These are phyloP conservation scores for Aspergillus egyptiacus DNA, from an alignment of 495 filamentous ascomycete genomes.

Conservation along the genomic window DNA sequence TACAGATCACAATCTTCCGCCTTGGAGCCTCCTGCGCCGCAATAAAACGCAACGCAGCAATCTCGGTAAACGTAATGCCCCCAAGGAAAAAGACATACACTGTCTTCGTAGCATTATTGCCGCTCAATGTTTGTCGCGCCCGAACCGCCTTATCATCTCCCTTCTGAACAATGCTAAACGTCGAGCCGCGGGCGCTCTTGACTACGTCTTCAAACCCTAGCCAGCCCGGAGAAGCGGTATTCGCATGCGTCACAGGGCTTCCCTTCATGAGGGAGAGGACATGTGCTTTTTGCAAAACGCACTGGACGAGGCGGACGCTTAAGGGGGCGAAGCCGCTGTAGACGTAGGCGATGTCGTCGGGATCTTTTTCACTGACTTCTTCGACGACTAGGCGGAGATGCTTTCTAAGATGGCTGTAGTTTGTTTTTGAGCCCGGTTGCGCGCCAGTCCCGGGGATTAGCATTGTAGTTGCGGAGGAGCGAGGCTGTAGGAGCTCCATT, in stretches of 20 bases:
- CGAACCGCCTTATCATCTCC: slow-evolving; percentile 90
- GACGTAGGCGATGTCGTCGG: slow-evolving; percentile 92
- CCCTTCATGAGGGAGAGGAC: slow-evolving; percentile 63
- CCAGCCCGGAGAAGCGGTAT: slow-evolving; percentile 72
- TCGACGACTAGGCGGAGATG: slow-evolving; percentile 85
- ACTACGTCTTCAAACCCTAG: slow-evolving; percentile 84
- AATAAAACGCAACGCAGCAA: slow-evolving; percentile 88
- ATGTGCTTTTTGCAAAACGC: slow-evolving; percentile 83
- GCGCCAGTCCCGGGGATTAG: slow-evolving; percentile 62
- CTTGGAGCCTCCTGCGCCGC: slow-evolving; percentile 76
- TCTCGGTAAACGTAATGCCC: slow-evolving; percentile 91
- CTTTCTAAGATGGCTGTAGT: slow-evolving; percentile 82
- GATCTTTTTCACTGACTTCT: slow-evolving; percentile 95
- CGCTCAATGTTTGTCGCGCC: slow-evolving; percentile 70
- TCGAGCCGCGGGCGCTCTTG: slow-evolving; percentile 76
- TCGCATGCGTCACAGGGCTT: slow-evolving; percentile 40
- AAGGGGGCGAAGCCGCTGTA: slow-evolving; percentile 96
- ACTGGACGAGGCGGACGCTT: slow-evolving; percentile 90
- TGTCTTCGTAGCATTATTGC: slow-evolving; percentile 65
- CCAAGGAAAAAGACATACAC: slow-evolving; percentile 93
- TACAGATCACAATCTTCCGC: slow-evolving; percentile 83
- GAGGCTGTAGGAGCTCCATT: slow-evolving; percentile 71
- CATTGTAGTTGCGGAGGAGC: slow-evolving; percentile 60
- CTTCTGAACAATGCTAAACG: slow-evolving; percentile 88
- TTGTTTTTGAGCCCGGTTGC: slow-evolving; percentile 63